Percentiles rank a stretch among this genome's conserved stretches.
Conservation (phyloP, 208 protist genomes). For the Strigomonas galati region DNA sequence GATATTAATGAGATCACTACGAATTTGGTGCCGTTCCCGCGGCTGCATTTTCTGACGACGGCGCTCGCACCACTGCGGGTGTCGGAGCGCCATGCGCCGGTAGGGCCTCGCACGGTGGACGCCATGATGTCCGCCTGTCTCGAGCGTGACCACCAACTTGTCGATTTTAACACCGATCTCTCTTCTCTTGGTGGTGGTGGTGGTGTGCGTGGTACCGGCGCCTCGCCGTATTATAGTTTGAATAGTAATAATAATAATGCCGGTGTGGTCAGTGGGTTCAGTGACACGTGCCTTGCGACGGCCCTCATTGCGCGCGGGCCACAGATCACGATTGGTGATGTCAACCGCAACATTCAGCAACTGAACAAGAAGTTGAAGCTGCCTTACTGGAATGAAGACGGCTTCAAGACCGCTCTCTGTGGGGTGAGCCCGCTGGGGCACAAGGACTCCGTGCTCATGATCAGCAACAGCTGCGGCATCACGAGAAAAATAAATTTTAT, state of each 20-base stretch:
- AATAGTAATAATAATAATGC: neutral
- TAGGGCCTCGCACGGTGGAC: slow-evolving; percentile 67
- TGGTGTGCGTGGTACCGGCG: neutral
- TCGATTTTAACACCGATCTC: slow-evolving; percentile 32
- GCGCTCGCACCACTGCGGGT: slow-evolving; percentile 88
- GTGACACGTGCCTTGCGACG: slow-evolving; percentile 71
- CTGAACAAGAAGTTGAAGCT: slow-evolving; percentile 79
- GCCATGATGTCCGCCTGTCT: slow-evolving; percentile 90
- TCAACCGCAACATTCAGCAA: slow-evolving; percentile 87
- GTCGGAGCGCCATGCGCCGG: slow-evolving; percentile 38
- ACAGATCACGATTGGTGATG: slow-evolving; percentile 91
- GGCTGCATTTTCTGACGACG: slow-evolving; percentile 89
- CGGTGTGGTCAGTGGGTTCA: slow-evolving; percentile 10
- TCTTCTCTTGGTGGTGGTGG: neutral
- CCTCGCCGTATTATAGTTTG: neutral
- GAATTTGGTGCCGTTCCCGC: slow-evolving; percentile 96
- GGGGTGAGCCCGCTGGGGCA: slow-evolving; percentile 89
- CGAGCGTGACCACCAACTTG: slow-evolving; percentile 79
- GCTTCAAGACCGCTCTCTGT: slow-evolving; percentile 96
- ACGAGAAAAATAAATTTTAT: slow-evolving; percentile 69
- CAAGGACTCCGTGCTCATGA: slow-evolving; percentile 88
- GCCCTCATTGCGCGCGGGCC: slow-evolving; percentile 90
- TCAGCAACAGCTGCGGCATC: slow-evolving; percentile 93
- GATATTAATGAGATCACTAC: slow-evolving; percentile 98
- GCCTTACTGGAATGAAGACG: slow-evolving; percentile 95